Evolutionary conservation across 352 stramenopile genomes (phyloP).

Genomic region (Globisporangium nagaii): DNA sequence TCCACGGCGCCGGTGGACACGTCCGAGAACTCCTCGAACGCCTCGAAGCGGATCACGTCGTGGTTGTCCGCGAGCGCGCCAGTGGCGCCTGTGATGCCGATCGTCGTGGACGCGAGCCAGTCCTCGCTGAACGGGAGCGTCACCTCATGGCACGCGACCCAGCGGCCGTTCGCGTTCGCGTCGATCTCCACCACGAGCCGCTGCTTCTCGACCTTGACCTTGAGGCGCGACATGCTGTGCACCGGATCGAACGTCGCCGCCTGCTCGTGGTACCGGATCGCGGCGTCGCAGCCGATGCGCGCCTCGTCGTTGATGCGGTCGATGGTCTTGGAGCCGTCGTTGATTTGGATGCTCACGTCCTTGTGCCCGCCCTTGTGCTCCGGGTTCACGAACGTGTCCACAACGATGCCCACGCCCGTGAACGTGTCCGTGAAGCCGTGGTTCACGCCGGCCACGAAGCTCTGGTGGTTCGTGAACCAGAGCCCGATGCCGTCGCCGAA

Average conservation of each 20-base stretch:
- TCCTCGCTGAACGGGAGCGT: constrained; percentile 54
- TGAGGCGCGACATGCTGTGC: constrained; percentile 74
- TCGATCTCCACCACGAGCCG: constrained; percentile 70
- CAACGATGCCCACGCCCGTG: constrained; percentile 67
- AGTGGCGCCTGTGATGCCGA: constrained; percentile 75
- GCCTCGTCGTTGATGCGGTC: constrained; percentile 61
- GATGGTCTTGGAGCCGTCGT: constrained; percentile 71
- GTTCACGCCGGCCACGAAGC: constrained; percentile 53
- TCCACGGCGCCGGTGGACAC: constrained; percentile 34
- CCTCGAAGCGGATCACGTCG: constrained; percentile 75
- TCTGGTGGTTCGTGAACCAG: constrained; percentile 68
- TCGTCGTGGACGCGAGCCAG: constrained; percentile 53
- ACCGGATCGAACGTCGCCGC: constrained; percentile 73
- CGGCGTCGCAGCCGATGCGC: constrained; percentile 68
- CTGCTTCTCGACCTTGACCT: constrained; percentile 64
- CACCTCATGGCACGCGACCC: constrained; percentile 59
- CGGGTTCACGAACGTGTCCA: constrained; percentile 83
- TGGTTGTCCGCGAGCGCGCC: constrained; percentile 83
- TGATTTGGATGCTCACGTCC: constrained; percentile 77
- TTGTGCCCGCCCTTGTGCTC: constrained; percentile 83
- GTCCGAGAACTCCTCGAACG: constrained; percentile 58
- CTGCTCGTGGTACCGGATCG: constrained; percentile 75
- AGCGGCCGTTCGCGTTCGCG: constrained; percentile 41
- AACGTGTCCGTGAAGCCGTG: constrained; percentile 78
- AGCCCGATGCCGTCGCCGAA: constrained; percentile 83